A percentile compares a stretch with the other conserved stretches of the same genome.
Conservation (phyloP, 129 eudicot genomes). For the Tagetes patula region DNA sequence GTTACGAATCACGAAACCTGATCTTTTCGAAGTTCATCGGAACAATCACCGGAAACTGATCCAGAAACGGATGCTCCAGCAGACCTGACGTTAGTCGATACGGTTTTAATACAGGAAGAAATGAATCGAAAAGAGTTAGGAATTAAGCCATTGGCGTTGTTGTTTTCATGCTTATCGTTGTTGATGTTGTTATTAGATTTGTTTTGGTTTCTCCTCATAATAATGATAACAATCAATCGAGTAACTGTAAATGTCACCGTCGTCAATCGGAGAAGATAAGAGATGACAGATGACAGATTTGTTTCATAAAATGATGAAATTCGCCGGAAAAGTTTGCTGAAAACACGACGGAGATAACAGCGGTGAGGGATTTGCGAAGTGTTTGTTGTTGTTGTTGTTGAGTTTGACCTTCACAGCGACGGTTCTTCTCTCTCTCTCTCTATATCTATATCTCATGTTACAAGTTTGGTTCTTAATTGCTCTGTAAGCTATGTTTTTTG, state of each 20-base stretch:
- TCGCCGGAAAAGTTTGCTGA: conserved; percentile 18
- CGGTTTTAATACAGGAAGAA: conserved; percentile 66
- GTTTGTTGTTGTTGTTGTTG: conserved; percentile 26
- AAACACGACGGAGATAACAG: conserved; percentile 30
- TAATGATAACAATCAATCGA: conserved; percentile 13
- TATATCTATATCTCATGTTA: conserved; percentile 12
- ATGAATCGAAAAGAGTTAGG: conserved; percentile 61
- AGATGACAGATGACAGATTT: conserved; percentile 11
- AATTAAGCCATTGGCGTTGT: conserved; percentile 44
- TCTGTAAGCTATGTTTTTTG: conserved; percentile 27
- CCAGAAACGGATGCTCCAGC: conserved; percentile 71
- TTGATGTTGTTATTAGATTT: conserved; percentile 31
- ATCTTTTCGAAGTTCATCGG: conserved; percentile 58
- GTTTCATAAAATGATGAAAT: conserved; percentile 33
- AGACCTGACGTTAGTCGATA: conserved; percentile 60
- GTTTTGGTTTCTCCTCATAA: conserved; percentile 59
- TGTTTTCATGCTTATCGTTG: conserved; percentile 29
- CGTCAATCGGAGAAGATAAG: conserved; percentile 24
- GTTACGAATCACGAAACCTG: conserved; percentile 44
- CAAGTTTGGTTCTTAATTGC: conserved; percentile 29
- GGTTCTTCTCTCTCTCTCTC: conserved; percentile 45
- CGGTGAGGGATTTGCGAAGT: conserved; percentile 31
- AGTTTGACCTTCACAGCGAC: conserved; percentile 51
- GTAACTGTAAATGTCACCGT: conserved; percentile 21
- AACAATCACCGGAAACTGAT: conserved; percentile 47